Evolutionary conservation across 345 rosid species (phyloP), one percentile per base, ranked within the genome.

Genomic region (Brassica nigra): DNA sequence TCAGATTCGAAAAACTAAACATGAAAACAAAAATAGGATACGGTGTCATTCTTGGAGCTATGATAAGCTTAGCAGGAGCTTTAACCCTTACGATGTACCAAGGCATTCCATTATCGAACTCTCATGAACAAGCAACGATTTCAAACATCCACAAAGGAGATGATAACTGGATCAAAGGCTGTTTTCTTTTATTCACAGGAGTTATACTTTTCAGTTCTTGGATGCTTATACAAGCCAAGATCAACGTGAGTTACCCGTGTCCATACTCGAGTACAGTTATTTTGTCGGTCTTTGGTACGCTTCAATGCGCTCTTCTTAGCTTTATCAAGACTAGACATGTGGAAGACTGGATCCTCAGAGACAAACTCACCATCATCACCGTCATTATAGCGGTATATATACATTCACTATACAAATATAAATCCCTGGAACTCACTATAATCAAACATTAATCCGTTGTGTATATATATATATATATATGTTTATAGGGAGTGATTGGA

Each of bases 191-290:
- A 72, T 42, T 78, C 29, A 75, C 66, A 9, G 86, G 87, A 64
- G 54, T 74, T 31, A 0, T 52, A 33, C 34, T 87, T 47, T 89
- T 85, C 79, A 70, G 87, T 62, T 82, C 83, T 4, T 90, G 92
- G 92, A 84, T 87, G 82, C 79, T 90, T 31, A 61, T 87, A 52
- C 90, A 90, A 81, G 85, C 89, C 70, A 85, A 75, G 8, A 85
- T 87, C 63, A 85, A 89, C 66, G 75, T 39, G 74, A 82, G 57
- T 7, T 89, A 81, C 63, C 91, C 94, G 4, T 85, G 83, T 73
- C 88, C 85, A 55, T 90, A 87, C 74, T 88, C 94, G 1, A 85
- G 89, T 83, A 88, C 92, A 1, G 88, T 90, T 14, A 75, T 88
- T 15, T 66, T 89, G 79, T 85, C 92, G 29, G 74, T 80, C 44